A percentile compares a stretch with the other conserved stretches of the same genome.
Conservation (phyloP, 805 yeast species). For the Vanderwaltozyma polyspora region DNA sequence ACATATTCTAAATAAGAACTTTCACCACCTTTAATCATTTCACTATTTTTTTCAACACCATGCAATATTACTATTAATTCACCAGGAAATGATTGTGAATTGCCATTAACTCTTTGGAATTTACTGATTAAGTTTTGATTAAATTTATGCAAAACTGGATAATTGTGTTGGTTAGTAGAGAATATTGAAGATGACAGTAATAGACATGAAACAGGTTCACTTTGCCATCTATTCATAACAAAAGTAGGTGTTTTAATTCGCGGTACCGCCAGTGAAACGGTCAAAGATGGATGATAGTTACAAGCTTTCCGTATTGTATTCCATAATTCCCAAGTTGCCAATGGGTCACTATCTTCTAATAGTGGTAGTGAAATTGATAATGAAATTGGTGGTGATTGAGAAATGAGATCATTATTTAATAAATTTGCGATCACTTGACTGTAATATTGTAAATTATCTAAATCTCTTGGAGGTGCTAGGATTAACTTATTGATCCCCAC, state of each 20-base stretch:
- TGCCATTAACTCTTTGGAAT: constrained; percentile 30
- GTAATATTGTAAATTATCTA: constrained; percentile 40
- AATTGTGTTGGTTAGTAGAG: constrained; percentile 46
- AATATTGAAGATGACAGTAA: constrained; percentile 47
- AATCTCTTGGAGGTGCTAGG: constrained; percentile 53
- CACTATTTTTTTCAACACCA: constrained; percentile 37
- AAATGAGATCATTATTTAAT: constrained; percentile 15
- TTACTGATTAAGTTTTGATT: constrained; percentile 40
- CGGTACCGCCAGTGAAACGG: constrained; percentile 71
- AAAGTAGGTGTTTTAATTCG: constrained; percentile 40
- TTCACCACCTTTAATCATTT: constrained; percentile 27
- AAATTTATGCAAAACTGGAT: constrained; percentile 53
- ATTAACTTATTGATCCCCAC: constrained; percentile 46
- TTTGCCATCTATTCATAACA: constrained; percentile 50
- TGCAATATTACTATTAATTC: constrained; percentile 37
- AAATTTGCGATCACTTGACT: constrained; percentile 32
- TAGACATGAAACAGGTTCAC: constrained; percentile 54
- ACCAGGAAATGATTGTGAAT: constrained; percentile 23
- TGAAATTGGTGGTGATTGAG: constrained; percentile 19
- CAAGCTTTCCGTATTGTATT: constrained; percentile 48
- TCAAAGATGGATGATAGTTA: constrained; percentile 41
- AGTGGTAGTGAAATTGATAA: constrained; percentile 40
- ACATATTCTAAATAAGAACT: constrained; percentile 33
- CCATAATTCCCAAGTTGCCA: constrained; percentile 71
- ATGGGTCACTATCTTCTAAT: constrained; percentile 39